Base-by-base conservation (phyloP, 768 basidiomycete genomes). In the Collybia mongolica region DNA sequence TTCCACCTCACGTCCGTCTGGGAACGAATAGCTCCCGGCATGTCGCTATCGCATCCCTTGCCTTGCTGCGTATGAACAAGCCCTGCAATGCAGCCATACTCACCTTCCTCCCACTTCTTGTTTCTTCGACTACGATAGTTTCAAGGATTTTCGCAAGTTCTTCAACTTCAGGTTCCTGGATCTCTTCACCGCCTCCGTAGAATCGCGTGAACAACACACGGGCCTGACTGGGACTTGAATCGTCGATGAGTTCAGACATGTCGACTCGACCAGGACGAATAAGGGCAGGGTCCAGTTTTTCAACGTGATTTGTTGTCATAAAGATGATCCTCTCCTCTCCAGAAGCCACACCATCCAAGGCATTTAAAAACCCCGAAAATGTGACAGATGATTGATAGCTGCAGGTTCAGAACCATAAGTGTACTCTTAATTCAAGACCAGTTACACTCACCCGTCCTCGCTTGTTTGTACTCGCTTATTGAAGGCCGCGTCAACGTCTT, bases 11-110 rank as follows among this genome's bases (percentile, higher is more conserved):
- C 51, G 56, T 59, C 57, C 60, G 57, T 63, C 60, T 65, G 51
- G 49, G 47, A 23, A 65, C 55, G 53, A 79, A 79, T 46, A 77
- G 66, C 32, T 81, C 73, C 38, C 67, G 72, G 61, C 78, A 81
- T 17, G 66, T 72, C 47, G 54, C 64, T 11, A 90, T 65, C 6
- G 84, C 88, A 9, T 81, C 78, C 54, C 64, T 68, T 38, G 85
- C 77, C 40, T 69, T 70, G 60, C 81, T 82, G 51, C 89, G 81
- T 59, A 99, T 99, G 69, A 99, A 98, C 28, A 90, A 80, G 17
- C 97, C 97, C 61, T 99, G 97, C 53, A 99, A 72, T 32, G 90
- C 84, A 28, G 97, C 97, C 97, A 99, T 99, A 64, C 94, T 98
- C 51, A 97, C 76, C 37, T 80, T 70, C 61, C 73, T 71, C 0